Conservation (phyloP, 768 basidiomycete species). For the Clavulina sp. region DNA sequence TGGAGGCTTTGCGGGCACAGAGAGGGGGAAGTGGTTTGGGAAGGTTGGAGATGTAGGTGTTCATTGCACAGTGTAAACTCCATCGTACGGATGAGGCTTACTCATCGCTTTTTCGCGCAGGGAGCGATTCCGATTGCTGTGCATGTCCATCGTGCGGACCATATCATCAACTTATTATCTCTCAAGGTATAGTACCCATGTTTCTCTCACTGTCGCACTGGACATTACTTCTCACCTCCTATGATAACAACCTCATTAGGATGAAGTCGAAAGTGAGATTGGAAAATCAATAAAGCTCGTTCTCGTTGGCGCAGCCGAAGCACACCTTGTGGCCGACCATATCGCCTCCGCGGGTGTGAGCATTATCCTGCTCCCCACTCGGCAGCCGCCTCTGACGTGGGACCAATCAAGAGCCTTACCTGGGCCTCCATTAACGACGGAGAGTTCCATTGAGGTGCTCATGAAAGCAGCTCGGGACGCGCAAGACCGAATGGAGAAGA, state of each 20-base stretch:
- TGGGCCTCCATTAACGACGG: constrained; percentile 51
- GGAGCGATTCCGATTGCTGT: constrained; percentile 45
- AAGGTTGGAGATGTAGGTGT: constrained; percentile 28
- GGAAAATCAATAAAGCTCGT: constrained; percentile 30
- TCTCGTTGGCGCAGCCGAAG: constrained; percentile 43
- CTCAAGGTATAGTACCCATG: constrained; percentile 29
- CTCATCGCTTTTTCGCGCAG: constrained; percentile 15
- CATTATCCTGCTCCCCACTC: constrained; percentile 45
- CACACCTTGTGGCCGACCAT: constrained; percentile 53
- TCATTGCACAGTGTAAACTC: too few species aligned
- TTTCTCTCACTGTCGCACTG: constrained; percentile 39
- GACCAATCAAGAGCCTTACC: constrained; percentile 42
- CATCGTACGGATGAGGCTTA: neutral
- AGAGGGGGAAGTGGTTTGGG: constrained; percentile 25
- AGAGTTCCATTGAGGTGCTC: constrained; percentile 42
- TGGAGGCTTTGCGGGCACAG: too few species aligned
- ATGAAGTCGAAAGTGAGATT: constrained; percentile 32
- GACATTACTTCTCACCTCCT: constrained; percentile 52
- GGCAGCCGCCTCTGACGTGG: constrained; percentile 61
- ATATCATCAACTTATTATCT: constrained; percentile 43
- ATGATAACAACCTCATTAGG: constrained; percentile 32
- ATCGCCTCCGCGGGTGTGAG: constrained; percentile 43
- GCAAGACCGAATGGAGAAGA: constrained; percentile 38
- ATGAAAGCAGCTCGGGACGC: constrained; percentile 52
- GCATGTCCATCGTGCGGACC: constrained; percentile 44